phyloP scores from a whole-genome alignment of 495 filamentous ascomycete species.

The Clohesyomyces aquaticus region DNA sequence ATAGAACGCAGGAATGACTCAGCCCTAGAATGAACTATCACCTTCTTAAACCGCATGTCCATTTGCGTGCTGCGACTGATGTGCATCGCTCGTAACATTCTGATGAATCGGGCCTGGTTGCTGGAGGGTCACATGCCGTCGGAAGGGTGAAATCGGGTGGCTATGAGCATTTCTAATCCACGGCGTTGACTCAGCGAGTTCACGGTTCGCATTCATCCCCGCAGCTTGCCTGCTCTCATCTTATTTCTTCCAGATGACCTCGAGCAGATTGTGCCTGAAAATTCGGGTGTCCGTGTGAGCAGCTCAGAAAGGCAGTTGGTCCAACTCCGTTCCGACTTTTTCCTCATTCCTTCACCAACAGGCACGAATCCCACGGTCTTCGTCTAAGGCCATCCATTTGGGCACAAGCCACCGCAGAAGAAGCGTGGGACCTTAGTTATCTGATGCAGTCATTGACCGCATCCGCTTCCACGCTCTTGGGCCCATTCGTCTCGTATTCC shows the following conservation, averaged over 20 bases:
- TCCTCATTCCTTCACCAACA: slow-evolving; percentile 6
- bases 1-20: neutral
- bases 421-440: slow-evolving; percentile 24
- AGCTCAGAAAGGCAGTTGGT: slow-evolving; percentile 21
- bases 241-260: slow-evolving; percentile 26
- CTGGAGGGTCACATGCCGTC: slow-evolving; percentile 6
- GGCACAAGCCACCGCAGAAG: neutral
- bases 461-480: neutral
- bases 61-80: neutral
- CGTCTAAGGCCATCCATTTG: neutral
- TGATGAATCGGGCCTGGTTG: too few species aligned
- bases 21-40: neutral
- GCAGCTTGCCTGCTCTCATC: slow-evolving; percentile 2
- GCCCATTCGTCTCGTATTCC: slow-evolving; percentile 10
- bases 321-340: slow-evolving; percentile 18
- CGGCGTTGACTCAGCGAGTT: slow-evolving; percentile 24
- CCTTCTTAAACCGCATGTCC: neutral
- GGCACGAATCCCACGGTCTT: slow-evolving; percentile 19
- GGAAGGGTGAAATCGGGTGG: slow-evolving; percentile 12
- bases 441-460: slow-evolving; percentile 8
- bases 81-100: too few species aligned
- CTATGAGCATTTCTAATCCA: slow-evolving; percentile 22
- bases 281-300: neutral
- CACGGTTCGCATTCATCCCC: slow-evolving; percentile 19
- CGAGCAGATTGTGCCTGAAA: slow-evolving; percentile 17